These are phyloP conservation scores for Telfairia occidentalis DNA, from an alignment of 331 rosid genomes.

Conservation along the genomic window DNA sequence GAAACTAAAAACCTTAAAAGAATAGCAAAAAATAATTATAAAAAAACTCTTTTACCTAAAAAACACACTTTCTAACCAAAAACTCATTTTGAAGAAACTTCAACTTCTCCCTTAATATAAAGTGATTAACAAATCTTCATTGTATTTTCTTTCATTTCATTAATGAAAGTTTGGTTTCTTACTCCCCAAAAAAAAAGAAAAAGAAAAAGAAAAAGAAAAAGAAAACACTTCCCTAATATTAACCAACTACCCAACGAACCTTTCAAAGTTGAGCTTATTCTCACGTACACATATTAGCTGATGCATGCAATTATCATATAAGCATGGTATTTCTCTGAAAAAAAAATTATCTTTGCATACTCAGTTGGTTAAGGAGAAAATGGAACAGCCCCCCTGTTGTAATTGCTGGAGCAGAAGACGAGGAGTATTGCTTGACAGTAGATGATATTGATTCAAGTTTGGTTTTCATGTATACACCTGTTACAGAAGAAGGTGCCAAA, in stretches of 20 bases:
- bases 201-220: no score
- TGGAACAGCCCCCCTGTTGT: constrained; percentile 95
- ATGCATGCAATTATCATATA: background rate
- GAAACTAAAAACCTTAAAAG: background rate
- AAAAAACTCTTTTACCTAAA: background rate
- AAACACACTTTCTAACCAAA: background rate
- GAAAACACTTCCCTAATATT: background rate
- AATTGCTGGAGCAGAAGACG: constrained; percentile 89
- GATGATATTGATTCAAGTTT: constrained; percentile 90
- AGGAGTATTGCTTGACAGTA: constrained; percentile 57
- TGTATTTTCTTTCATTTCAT: no score
- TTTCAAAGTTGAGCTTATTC: background rate
- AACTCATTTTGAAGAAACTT: background rate
- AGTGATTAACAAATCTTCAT: background rate
- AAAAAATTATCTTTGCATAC: constrained; percentile 9
- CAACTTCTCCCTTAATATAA: background rate
- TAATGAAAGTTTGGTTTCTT: no score
- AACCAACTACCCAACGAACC: background rate
- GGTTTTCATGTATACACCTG: constrained; percentile 97
- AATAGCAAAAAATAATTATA: no score
- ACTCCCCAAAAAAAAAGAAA: no score
- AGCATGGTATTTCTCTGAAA: background rate
- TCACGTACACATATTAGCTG: background rate
- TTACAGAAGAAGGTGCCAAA: constrained; percentile 83
- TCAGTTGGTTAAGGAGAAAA: constrained; percentile 94